These are phyloP conservation scores for Parasitella parasitica DNA, from an alignment of 371 early-diverging fungal genomes.

Conservation along the genomic window DNA sequence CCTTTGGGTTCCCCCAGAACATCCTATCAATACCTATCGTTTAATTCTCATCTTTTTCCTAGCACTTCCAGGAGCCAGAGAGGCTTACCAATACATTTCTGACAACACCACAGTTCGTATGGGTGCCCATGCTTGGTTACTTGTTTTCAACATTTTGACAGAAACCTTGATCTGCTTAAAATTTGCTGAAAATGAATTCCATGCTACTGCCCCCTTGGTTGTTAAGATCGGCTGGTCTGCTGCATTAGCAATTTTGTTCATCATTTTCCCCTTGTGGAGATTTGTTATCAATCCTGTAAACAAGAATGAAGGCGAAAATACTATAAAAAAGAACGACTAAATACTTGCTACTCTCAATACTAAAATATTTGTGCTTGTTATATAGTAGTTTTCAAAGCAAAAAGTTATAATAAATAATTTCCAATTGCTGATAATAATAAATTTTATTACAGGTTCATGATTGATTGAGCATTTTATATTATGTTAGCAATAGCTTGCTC, in stretches of 20 bases:
- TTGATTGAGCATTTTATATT: no score
- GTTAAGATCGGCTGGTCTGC: constrained; percentile 82
- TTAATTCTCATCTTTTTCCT: constrained; percentile 81
- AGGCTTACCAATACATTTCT: constrained; percentile 87
- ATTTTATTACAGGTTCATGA: no score
- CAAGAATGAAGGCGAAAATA: neutral
- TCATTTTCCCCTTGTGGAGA: constrained; percentile 73
- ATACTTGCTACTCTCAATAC: neutral
- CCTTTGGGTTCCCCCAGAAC: constrained; percentile 92
- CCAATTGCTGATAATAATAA: neutral
- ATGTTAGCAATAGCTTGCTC: no score
- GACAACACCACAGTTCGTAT: constrained; percentile 75
- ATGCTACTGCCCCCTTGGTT: constrained; percentile 69
- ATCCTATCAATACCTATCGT: constrained; percentile 80
- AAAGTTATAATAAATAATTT: neutral
- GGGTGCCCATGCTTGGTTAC: constrained; percentile 91
- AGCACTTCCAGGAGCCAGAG: constrained; percentile 85
- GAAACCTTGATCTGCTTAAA: constrained; percentile 90
- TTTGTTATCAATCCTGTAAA: constrained; percentile 50
- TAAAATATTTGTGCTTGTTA: no score
- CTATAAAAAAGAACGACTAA: constrained; percentile 8
- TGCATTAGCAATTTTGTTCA: constrained; percentile 53
- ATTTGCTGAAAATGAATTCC: constrained; percentile 86
- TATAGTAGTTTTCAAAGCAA: no score
- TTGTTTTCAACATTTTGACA: constrained; percentile 82